Conservation (phyloP, 2,329 filamentous ascomycete species). For the Bertia moriformis region DNA sequence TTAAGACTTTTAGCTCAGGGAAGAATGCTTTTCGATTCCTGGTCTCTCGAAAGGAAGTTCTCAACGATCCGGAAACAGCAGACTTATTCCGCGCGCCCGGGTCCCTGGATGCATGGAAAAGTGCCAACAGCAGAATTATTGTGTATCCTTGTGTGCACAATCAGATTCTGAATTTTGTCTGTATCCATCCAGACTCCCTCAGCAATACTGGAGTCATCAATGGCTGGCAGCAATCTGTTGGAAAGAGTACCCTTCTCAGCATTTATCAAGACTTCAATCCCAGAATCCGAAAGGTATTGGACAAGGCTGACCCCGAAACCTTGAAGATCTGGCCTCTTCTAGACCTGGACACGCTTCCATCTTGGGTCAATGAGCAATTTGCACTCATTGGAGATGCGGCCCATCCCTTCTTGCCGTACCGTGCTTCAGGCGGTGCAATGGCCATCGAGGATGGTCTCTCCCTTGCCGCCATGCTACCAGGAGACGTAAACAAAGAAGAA, state of each 20-base stretch:
- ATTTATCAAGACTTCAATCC: constrained; percentile 26
- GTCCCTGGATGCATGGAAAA: constrained; percentile 22
- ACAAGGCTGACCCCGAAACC: constrained; percentile 24
- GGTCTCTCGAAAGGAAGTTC: constrained; percentile 19
- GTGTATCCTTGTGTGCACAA: constrained; percentile 31
- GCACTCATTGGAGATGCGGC: constrained; percentile 52
- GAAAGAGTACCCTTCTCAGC: too few species aligned
- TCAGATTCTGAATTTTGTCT: constrained; percentile 29
- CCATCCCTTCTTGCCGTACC: constrained; percentile 52
- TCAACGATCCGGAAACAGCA: constrained; percentile 17
- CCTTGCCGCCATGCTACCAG: constrained; percentile 37
- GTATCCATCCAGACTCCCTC: constrained; percentile 31
- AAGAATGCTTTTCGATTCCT: constrained; percentile 44
- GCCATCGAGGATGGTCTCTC: constrained; percentile 56
- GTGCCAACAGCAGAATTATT: constrained; percentile 24
- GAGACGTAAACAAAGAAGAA: constrained; percentile 23
- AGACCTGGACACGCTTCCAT: constrained; percentile 43
- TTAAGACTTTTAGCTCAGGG: constrained; percentile 23
- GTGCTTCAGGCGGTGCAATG: constrained; percentile 45
- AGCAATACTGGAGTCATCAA: constrained; percentile 14
- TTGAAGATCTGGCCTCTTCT: constrained; percentile 43
- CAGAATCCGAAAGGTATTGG: constrained; percentile 19
- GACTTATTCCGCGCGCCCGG: constrained; percentile 13
- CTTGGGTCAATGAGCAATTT: constrained; percentile 36
- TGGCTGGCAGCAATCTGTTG: constrained; percentile 5